These are phyloP conservation scores for Austroboletus niveus DNA, from an alignment of 1,284 basidiomycete species.

Conservation along the genomic window DNA sequence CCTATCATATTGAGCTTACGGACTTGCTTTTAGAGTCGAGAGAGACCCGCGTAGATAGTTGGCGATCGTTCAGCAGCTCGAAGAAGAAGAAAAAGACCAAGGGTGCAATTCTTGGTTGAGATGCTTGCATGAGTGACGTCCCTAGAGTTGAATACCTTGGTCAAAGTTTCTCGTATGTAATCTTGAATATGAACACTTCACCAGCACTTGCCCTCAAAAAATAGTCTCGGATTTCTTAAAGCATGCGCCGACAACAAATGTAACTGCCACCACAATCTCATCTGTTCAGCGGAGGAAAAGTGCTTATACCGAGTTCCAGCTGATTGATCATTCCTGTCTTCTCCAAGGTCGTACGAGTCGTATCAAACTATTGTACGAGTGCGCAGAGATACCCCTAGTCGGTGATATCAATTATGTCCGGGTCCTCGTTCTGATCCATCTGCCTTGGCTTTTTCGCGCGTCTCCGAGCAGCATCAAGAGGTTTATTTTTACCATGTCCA, in stretches of 20 bases:
- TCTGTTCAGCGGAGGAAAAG: too few relatives aligned
- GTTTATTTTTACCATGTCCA: not conserved
- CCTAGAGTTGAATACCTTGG: constrained; percentile 10
- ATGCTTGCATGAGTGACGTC: too few relatives aligned
- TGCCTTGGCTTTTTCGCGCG: constrained; percentile 6
- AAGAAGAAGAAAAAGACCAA: constrained; percentile 82
- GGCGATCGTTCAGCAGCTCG: constrained; percentile 61
- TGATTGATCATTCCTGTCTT: too few relatives aligned
- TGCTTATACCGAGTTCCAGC: too few relatives aligned
- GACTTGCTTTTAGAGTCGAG: constrained; percentile 51
- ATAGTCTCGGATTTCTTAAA: too few relatives aligned
- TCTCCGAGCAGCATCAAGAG: constrained; percentile 7
- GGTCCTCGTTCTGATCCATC: constrained; percentile 19
- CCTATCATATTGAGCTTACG: not conserved
- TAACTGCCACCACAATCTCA: too few relatives aligned
- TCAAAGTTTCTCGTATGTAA: too few relatives aligned
- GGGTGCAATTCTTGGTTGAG: constrained; percentile 62
- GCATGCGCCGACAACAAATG: too few relatives aligned
- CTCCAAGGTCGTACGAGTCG: too few relatives aligned
- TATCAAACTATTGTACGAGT: too few relatives aligned
- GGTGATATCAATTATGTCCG: constrained; percentile 29
- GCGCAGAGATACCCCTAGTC: constrained; percentile 15
- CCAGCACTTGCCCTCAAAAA: too few relatives aligned
- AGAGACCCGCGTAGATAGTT: constrained; percentile 79
- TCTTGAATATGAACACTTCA: too few relatives aligned